Conservation (phyloP, 2,329 filamentous ascomycete genomes). For the Fusarium subtropicale region DNA sequence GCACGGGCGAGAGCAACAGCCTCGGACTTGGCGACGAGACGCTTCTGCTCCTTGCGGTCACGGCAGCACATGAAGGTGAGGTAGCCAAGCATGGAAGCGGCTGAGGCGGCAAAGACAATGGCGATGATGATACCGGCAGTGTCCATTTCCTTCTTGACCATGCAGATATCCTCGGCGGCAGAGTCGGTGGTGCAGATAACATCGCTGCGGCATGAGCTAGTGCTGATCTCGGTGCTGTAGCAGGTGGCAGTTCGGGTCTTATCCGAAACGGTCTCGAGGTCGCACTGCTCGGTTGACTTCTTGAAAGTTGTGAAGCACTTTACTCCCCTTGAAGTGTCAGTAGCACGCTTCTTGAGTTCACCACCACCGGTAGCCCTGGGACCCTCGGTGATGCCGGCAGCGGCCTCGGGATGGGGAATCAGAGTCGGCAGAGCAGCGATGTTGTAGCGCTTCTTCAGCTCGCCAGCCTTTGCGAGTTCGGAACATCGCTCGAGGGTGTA, state of each 20-base stretch:
- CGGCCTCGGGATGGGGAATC: constrained; percentile 32
- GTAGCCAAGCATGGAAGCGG: constrained; percentile 53
- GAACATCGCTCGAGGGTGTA: constrained; percentile 51
- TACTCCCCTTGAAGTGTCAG: constrained; percentile 37
- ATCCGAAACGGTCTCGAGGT: constrained; percentile 53
- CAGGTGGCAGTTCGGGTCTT: constrained; percentile 54
- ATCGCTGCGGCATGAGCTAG: constrained; percentile 56
- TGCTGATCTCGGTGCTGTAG: constrained; percentile 51
- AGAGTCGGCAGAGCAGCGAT: constrained; percentile 38
- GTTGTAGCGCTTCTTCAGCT: constrained; percentile 49
- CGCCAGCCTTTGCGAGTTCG: constrained; percentile 41
- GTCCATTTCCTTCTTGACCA: constrained; percentile 55
- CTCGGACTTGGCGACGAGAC: constrained; percentile 59
- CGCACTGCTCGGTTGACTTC: constrained; percentile 53
- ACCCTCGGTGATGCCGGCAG: constrained; percentile 25
- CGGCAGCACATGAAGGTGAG: constrained; percentile 65
- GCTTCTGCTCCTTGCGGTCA: constrained; percentile 60
- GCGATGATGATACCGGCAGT: constrained; percentile 61
- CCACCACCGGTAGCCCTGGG: constrained; percentile 28
- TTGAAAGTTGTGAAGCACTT: constrained; percentile 55
- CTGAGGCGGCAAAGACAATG: constrained; percentile 58
- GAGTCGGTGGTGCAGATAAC: constrained; percentile 59
- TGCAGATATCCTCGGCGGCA: constrained; percentile 56
- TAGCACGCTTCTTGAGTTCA: constrained; percentile 36
- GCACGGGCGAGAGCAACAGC: constrained; percentile 63